Evolutionary conservation across 192 early-diverging fungal genomes (phyloP).

Genomic region (Geranomyces michiganensis): DNA sequence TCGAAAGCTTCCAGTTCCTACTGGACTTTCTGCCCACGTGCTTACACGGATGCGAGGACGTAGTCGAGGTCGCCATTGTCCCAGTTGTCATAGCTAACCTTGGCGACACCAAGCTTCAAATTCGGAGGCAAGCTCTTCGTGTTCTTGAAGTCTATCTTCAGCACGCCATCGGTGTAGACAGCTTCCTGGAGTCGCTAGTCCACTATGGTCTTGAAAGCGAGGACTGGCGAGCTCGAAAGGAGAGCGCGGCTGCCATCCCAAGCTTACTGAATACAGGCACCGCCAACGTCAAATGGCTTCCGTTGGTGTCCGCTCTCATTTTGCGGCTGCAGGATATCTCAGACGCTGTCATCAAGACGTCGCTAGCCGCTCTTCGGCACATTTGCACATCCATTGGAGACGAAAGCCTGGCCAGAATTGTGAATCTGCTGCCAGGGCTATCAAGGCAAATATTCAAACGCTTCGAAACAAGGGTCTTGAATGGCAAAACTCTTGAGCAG

Average conservation of each 20-base stretch:
- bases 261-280: conserved; percentile 7
- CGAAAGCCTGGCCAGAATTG: neutral
- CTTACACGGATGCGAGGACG: conserved; percentile 12
- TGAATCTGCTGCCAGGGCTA: conserved; percentile 18
- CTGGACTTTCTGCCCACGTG: conserved; percentile 13
- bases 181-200: conserved; percentile 11
- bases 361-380: conserved; percentile 20
- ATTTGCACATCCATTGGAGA: conserved; percentile 14
- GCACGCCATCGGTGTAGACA: conserved; percentile 21
- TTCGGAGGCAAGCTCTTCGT: conserved; percentile 16
- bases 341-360: conserved; percentile 29
- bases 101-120: conserved; percentile 20
- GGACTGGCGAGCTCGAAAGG: conserved; percentile 34
- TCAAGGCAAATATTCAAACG: conserved; percentile 23
- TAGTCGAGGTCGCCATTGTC: conserved; percentile 16
- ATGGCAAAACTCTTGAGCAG: conserved; percentile 15
- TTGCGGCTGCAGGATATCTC: conserved; percentile 25
- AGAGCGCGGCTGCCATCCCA: conserved; percentile 23
- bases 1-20: conserved; percentile 18
- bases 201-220: conserved; percentile 35
- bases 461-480: conserved; percentile 18
- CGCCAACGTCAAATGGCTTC: conserved; percentile 7
- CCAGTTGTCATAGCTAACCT: conserved; percentile 16
- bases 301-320: conserved; percentile 20
- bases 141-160: conserved; percentile 18